Percentiles rank a stretch among this genome's conserved stretches.
Conservation (phyloP, 768 basidiomycete genomes). For the Phallus indusiatus region DNA sequence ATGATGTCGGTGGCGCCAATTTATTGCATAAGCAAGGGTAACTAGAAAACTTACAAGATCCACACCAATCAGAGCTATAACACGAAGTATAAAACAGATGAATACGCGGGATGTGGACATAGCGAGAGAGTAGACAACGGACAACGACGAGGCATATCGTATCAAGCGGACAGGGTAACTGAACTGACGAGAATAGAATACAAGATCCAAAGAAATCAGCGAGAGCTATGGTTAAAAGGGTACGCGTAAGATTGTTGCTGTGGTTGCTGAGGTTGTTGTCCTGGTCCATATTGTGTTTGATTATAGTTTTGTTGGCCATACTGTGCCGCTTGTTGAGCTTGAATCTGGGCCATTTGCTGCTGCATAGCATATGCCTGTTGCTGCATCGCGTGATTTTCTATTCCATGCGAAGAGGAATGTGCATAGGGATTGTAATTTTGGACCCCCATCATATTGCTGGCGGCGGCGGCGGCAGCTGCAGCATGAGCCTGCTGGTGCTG, state of each 20-base stretch:
- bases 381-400: constrained; percentile 16
- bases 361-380: constrained; percentile 19
- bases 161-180: background rate
- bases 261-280: background rate
- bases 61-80: too few relatives aligned
- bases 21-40: too few relatives aligned
- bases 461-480: constrained; percentile 39
- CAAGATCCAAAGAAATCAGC: background rate
- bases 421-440: background rate
- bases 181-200: background rate
- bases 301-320: background rate
- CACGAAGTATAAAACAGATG: too few relatives aligned
- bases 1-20: too few relatives aligned
- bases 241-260: constrained; percentile 1
- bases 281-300: background rate
- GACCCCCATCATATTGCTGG: constrained; percentile 15
- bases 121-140: too few relatives aligned
- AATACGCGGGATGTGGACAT: too few relatives aligned
- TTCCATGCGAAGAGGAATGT: background rate
- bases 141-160: too few relatives aligned
- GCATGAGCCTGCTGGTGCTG: constrained; percentile 16
- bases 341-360: constrained; percentile 28
- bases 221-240: constrained; percentile 7
- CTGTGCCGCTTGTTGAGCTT: constrained; percentile 28
- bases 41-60: too few relatives aligned